These are phyloP conservation scores for Termitomyces sp. DNA, from an alignment of 768 basidiomycete species.

Conservation along the genomic window DNA sequence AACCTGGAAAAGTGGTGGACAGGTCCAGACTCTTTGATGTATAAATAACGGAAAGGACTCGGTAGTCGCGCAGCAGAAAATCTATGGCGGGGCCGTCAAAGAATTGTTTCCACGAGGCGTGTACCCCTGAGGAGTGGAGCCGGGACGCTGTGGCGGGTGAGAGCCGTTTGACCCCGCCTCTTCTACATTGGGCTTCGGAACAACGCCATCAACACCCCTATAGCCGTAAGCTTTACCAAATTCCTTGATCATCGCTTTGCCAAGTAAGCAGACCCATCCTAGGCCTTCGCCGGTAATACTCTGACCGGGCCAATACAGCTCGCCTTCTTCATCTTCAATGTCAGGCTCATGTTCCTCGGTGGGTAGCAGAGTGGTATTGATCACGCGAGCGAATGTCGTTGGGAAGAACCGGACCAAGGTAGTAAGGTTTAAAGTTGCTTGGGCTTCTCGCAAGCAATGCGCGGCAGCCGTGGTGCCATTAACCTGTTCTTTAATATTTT, in stretches of 20 bases:
- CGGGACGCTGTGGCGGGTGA: constrained; percentile 13
- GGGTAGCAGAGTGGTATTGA: constrained; percentile 53
- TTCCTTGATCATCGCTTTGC: constrained; percentile 81
- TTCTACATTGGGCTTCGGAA: constrained; percentile 55
- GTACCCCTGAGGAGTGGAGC: constrained; percentile 13
- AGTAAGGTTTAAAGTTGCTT: constrained; percentile 56
- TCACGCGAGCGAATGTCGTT: constrained; percentile 67
- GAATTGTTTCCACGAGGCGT: constrained; percentile 14
- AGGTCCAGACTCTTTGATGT: constrained; percentile 3
- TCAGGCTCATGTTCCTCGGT: constrained; percentile 77
- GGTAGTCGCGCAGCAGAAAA: neutral
- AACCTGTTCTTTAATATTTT: constrained; percentile 37
- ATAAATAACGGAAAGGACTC: constrained; percentile 7
- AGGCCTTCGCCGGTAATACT: constrained; percentile 69
- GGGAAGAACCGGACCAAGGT: constrained; percentile 69
- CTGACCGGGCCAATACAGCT: constrained; percentile 81
- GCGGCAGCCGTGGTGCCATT: constrained; percentile 33
- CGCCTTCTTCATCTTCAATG: constrained; percentile 81
- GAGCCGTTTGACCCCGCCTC: constrained; percentile 12
- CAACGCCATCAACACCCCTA: constrained; percentile 63
- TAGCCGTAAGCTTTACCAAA: constrained; percentile 75
- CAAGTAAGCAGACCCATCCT: constrained; percentile 85
- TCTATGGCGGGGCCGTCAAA: constrained; percentile 5
- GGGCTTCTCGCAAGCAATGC: constrained; percentile 43
- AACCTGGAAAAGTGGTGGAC: constrained; percentile 1